phyloP scores from a whole-genome alignment of 768 basidiomycete genomes.

The Leucogyrophana mollusca region DNA sequence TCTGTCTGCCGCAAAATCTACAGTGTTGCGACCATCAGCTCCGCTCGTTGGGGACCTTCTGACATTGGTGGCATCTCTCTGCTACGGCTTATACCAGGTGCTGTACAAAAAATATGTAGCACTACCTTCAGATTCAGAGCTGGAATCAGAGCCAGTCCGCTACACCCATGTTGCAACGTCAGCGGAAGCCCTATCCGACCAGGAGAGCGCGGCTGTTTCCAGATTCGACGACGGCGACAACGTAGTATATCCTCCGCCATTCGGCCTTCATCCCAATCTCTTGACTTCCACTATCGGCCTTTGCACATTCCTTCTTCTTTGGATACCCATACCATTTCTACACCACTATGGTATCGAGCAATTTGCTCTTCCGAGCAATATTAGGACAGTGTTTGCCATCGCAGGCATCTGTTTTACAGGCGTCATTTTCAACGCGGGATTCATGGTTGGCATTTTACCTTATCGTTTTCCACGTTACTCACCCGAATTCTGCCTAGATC shows the following conservation, averaged over 20 bases:
- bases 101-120: constrained; percentile 80
- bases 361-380: constrained; percentile 63
- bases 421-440: constrained; percentile 78
- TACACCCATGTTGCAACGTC: constrained; percentile 47
- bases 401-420: constrained; percentile 69
- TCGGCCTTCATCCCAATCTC: constrained; percentile 83
- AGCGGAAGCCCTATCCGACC: constrained; percentile 29
- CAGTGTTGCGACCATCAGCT: constrained; percentile 30
- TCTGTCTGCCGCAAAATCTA: neutral
- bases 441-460: constrained; percentile 59
- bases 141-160: constrained; percentile 32
- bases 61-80: constrained; percentile 68
- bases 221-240: constrained; percentile 30
- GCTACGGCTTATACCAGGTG: constrained; percentile 80
- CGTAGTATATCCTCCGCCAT: constrained; percentile 61
- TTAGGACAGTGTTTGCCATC: constrained; percentile 48
- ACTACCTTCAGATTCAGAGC: constrained; percentile 62
- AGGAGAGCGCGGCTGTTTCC: constrained; percentile 12
- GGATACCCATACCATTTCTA: constrained; percentile 77
- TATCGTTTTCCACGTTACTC: neutral
- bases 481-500: constrained; percentile 45
- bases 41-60: constrained; percentile 74
- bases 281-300: constrained; percentile 80
- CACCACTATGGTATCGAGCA: constrained; percentile 63
- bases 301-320: constrained; percentile 68